phyloP scores from a whole-genome alignment of 1,284 basidiomycete species.

The Sanguinoderma infundibulare region DNA sequence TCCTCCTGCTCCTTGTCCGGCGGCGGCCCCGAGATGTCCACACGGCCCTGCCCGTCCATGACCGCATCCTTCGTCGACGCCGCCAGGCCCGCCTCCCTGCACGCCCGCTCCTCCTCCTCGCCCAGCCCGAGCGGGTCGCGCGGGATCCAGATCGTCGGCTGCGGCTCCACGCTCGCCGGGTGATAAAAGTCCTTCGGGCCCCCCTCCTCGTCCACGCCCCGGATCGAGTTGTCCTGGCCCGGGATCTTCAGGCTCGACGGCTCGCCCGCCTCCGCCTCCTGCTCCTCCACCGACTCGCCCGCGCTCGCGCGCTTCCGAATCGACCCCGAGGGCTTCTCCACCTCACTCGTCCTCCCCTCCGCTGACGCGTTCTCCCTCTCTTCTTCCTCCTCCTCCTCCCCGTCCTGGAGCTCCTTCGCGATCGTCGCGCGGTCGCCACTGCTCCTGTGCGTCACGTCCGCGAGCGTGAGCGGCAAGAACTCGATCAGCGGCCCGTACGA shows the following conservation, averaged over 20 bases:
- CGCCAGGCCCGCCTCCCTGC: slow-evolving; percentile 60
- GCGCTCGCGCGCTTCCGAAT: slow-evolving; percentile 12
- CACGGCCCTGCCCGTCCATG: slow-evolving; percentile 74
- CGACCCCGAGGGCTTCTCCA: slow-evolving; percentile 8
- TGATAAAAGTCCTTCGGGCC: slow-evolving; percentile 70
- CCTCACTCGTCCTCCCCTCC: background rate
- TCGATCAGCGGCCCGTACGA: slow-evolving; percentile 71
- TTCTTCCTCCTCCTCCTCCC: slow-evolving; percentile 3
- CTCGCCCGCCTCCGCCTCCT: background rate
- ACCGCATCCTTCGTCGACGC: slow-evolving; percentile 59
- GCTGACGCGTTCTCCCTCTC: too few species aligned
- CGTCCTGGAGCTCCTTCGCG: slow-evolving; percentile 27
- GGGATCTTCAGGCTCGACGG: background rate
- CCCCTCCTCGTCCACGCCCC: slow-evolving; percentile 31
- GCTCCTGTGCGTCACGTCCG: slow-evolving; percentile 63
- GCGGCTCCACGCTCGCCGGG: slow-evolving; percentile 76
- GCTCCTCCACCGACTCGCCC: background rate
- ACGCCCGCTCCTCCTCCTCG: slow-evolving; percentile 64
- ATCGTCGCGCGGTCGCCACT: slow-evolving; percentile 27
- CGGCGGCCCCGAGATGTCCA: slow-evolving; percentile 53
- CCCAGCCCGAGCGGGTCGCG: slow-evolving; percentile 70
- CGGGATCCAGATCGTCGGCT: slow-evolving; percentile 84
- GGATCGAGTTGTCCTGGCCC: slow-evolving; percentile 1
- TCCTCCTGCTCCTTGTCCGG: slow-evolving; percentile 34
- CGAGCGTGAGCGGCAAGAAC: slow-evolving; percentile 78